These are phyloP conservation scores for Trametes cingulata DNA, from an alignment of 768 basidiomycete genomes.

Conservation along the genomic window DNA sequence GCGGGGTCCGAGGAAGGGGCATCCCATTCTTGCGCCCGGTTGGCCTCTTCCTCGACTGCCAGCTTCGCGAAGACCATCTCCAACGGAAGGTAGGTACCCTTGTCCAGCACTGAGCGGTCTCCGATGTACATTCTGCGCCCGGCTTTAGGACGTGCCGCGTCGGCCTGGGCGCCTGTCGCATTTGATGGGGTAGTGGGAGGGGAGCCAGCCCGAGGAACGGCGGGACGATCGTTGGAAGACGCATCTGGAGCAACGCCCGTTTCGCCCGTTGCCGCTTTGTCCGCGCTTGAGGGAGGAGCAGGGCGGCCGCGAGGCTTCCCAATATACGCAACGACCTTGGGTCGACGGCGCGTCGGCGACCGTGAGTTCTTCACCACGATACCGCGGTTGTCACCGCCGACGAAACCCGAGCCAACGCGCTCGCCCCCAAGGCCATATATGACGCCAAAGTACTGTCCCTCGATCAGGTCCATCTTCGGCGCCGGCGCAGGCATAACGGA, in stretches of 20 bases:
- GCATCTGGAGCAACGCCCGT: no score
- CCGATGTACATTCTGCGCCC: conserved; percentile 14
- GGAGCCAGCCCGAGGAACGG: background rate
- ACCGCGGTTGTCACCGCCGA: background rate
- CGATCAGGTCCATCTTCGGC: background rate
- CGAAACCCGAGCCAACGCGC: conserved; percentile 16
- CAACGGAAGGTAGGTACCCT: conserved; percentile 4
- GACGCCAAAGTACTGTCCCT: conserved; percentile 10
- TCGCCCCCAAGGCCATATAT: conserved; percentile 3
- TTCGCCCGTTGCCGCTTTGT: background rate
- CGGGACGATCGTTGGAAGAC: background rate
- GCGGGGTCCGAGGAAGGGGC: conserved; percentile 6
- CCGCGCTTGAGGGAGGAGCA: background rate
- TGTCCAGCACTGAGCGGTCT: conserved; percentile 3
- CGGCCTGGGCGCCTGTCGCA: background rate
- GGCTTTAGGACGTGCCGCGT: background rate
- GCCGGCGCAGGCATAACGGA: no score
- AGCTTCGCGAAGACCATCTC: background rate
- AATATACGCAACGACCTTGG: conserved; percentile 10
- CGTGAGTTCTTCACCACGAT: conserved; percentile 7
- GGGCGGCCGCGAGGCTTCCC: conserved; percentile 4
- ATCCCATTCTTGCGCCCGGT: background rate
- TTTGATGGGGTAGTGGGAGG: background rate
- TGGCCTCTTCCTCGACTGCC: background rate
- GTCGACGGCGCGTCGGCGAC: no score